Evolutionary conservation across 2,329 filamentous ascomycete genomes (phyloP), one percentile per base, ranked within the genome.

Genomic region (Chalaropsis ovoidea): DNA sequence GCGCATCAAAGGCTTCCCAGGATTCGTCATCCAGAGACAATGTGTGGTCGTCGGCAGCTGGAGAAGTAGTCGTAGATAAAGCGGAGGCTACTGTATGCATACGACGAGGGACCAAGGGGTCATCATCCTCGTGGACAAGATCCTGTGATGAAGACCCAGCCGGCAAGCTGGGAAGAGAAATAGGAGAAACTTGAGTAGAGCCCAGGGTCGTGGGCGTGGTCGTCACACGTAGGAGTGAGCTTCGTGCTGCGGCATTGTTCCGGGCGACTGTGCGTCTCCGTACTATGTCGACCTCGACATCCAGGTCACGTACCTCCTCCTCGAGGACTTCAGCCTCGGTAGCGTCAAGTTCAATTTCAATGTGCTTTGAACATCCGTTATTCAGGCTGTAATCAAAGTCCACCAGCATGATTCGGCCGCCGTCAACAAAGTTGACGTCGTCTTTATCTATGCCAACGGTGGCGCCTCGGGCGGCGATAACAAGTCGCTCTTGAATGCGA

Each of bases 261-360:
- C 86, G 84, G 43, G 86, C 81, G 17, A 88, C 86, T 2, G 89
- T 92, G 69, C 89, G 81, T 69, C 88, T 81, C 69, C 89, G 82
- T 62, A 90, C 87, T 70, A 93, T 84, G 69, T 89, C 89, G 22
- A 94, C 88, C 73, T 92, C 89, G 0, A 86, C 84, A 66, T 87
- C 89, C 66, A 93, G 78, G 70, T 90, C 88, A 24, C 87, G 83
- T 69, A 82, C 81, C 70, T 89, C 87, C 72, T 93, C 89, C 70
- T 86, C 83, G 19, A 94, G 76, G 0, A 84, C 76, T 72, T 90
- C 88, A 0, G 88, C 84, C 61, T 86, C 79, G 27, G 81, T 81
- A 41, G 85, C 84, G 11, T 89, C 89, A 31, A 93, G 84, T 71
- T 93, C 89, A 63, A 94, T 86, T 1, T 80, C 85, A 52, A 89